Evolutionary conservation across 164 flowering plant genomes (phyloP), one percentile per base, ranked within the genome.

Genomic region (Nelumbo lutea): DNA sequence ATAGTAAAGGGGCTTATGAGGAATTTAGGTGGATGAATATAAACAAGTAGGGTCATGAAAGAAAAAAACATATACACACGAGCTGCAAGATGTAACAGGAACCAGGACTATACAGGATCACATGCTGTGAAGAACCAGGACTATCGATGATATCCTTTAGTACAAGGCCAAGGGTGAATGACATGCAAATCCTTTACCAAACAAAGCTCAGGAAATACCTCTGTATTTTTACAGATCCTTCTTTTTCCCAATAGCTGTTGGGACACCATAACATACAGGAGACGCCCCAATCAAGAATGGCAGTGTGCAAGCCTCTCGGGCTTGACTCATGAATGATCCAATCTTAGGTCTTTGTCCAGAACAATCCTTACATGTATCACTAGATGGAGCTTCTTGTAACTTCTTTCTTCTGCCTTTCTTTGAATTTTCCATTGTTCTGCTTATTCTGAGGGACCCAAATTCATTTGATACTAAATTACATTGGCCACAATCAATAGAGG

Each of bases 241-340:
- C 79, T 84, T 92, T 69, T 75, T 91, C 64, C 80, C 67, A 50
- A 96, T 89, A 11, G 87, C 80, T 14, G 99, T 96, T 0, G 99
- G 99, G 13, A 96, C 91, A 66, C 98, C 99, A 78, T 93, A 96
- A 80, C 98, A 93, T 10, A 96, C 97, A 1, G 98, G 98, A 9
- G 99, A 69, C 11, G 95, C 99, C 48, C 99, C 98, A 60, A 83
- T 91, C 75, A 96, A 79, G 73, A 69, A 79, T n/a, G 88, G 86
- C 9, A 96, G 89, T 0, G 65, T 79, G 70, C 99, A 96, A 60
- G 91, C 89, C 57, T 89, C 87, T 50, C 98, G 86, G 62, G 98
- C 96, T 73, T 79, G 81, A 58, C 86, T 72, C 79, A 90, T 86
- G 79, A 89, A 93, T 1, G 96, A 85, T 51, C 90, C 99, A 70